These are phyloP conservation scores for Candida peoriensis DNA, from an alignment of 805 yeast species.

Conservation along the genomic window DNA sequence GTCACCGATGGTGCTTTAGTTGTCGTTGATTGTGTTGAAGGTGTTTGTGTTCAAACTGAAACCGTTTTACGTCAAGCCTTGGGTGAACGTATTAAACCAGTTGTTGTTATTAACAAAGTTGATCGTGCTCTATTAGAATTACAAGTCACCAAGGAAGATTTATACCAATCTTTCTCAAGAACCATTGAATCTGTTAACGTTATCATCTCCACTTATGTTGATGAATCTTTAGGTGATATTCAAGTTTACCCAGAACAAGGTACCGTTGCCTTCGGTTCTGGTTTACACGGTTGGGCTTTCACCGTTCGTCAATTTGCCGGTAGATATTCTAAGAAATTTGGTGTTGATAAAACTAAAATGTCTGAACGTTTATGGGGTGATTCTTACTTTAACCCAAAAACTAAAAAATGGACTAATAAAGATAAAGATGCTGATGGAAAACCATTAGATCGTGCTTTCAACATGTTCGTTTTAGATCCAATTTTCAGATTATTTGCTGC, in stretches of 20 bases:
- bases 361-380: constrained; percentile 99
- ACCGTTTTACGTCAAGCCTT: constrained; percentile 98
- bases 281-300: constrained; percentile 99
- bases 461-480: constrained; percentile 98
- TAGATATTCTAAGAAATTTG: constrained; percentile 98
- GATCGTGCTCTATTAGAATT: constrained; percentile 99
- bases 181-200: constrained; percentile 99
- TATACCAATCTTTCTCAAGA: constrained; percentile 97
- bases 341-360: constrained; percentile 98
- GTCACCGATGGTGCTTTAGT: constrained; percentile 99
- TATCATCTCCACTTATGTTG: constrained; percentile 92
- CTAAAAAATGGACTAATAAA: constrained; percentile 98
- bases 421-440: constrained; percentile 94
- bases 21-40: constrained; percentile 98
- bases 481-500: constrained; percentile 96
- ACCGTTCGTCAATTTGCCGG: constrained; percentile 97
- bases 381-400: constrained; percentile 99
- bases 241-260: constrained; percentile 99
- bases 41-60: constrained; percentile 99
- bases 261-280: constrained; percentile 99
- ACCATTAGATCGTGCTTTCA: constrained; percentile 97
- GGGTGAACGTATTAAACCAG: constrained; percentile 99
- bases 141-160: constrained; percentile 98
- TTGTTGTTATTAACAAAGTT: constrained; percentile 97
- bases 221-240: constrained; percentile 85